phyloP scores from a whole-genome alignment of 179 eudicot genomes.

The Spergularia azorica region DNA sequence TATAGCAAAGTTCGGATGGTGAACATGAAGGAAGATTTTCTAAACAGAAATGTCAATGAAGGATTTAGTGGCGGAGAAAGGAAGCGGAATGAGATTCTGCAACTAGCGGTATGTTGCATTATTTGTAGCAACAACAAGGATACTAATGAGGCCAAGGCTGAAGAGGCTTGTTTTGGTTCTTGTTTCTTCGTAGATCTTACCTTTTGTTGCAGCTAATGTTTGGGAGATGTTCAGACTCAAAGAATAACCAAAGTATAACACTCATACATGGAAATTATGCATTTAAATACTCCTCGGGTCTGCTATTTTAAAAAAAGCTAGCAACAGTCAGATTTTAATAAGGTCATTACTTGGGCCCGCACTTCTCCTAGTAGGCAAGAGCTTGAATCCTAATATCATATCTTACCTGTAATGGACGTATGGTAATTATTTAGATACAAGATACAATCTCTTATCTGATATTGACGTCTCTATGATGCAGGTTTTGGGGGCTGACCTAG shows the following conservation, averaged over 20 bases:
- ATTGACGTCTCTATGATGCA: slow-evolving; percentile 28
- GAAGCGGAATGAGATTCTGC: slow-evolving; percentile 95
- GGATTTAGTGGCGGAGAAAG: slow-evolving; percentile 99
- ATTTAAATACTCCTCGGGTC: neutral
- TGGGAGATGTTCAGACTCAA: neutral
- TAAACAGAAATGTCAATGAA: slow-evolving; percentile 94
- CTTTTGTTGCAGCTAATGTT: neutral
- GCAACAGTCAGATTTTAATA: neutral
- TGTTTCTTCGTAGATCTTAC: neutral
- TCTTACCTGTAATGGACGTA: neutral
- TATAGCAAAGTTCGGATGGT: slow-evolving; percentile 79
- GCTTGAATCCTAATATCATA: neutral
- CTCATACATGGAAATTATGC: neutral
- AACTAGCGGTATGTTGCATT: slow-evolving; percentile 76
- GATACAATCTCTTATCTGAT: neutral
- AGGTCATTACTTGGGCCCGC: neutral
- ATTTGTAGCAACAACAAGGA: neutral
- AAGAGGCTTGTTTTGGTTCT: slow-evolving; percentile 5
- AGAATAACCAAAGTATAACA: neutral
- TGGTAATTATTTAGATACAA: neutral
- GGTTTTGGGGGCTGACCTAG: slow-evolving; percentile 97
- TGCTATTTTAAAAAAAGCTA: neutral
- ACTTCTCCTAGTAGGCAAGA: slow-evolving; percentile 2
- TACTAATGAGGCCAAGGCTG: neutral
- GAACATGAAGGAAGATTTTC: slow-evolving; percentile 83